Evolutionary conservation across 495 filamentous ascomycete species (phyloP), one percentile per base, ranked within the genome.

Genomic region (Astrothelium macrocarpum): DNA sequence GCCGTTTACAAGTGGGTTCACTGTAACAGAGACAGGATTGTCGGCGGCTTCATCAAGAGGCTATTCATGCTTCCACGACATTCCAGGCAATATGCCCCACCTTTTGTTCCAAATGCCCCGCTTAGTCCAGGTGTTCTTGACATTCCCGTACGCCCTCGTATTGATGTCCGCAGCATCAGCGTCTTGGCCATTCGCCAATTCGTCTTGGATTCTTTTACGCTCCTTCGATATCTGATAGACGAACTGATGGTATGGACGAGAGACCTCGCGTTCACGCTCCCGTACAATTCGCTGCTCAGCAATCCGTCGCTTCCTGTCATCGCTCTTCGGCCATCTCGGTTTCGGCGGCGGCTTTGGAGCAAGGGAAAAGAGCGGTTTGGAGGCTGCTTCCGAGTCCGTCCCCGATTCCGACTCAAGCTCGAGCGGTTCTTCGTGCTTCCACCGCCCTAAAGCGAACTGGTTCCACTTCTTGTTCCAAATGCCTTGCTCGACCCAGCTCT

Each of bases 21-120:
- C 36, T 7, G 7, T 7, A 39, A 16, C 36, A 39, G 16, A 16
- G 25, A 62, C 53, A 46, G 34, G 29, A 23, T 59, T 31, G 29
- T 28, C 63, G 9, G 20, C 39, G 11, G 31, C 29, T 28, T 66
- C 1, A 31, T 67, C 65, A 11, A 46, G 12, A 59, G 61, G 65
- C 39, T 66, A 62, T 68, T 74, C 66, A 68, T 74, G 66, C 43
- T 61, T 67, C 71, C 71, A 73, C 2, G 53, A 64, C 70, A 70
- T 70, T 56, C 31, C 71, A 66, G 61, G 71, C 9, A 73, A 34
- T 28, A 67, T 46, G 32, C 72, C 68, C 72, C 70, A 75, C 36
- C 61, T 68, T 20, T 49, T 39, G 20, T 72, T 66, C 73, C 71
- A 73, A 62, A 73, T 71, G 2, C 49, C 20, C 43, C 67, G 60